Evolutionary conservation across 805 yeast species (phyloP).

Genomic region (Starmera pachycereana): DNA sequence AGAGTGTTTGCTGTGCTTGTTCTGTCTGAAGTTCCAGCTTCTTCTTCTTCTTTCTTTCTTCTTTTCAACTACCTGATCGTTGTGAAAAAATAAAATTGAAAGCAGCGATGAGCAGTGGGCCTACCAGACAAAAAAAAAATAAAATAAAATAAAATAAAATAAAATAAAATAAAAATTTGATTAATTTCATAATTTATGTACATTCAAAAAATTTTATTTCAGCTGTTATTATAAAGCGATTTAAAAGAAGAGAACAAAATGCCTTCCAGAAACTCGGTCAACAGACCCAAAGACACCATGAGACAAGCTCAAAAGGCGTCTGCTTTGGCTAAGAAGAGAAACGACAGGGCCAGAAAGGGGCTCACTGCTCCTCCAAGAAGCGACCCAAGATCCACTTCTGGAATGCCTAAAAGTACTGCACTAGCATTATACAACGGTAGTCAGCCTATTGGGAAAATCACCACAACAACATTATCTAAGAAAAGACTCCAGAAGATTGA

Average conservation of each 20-base stretch:
- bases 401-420: conserved; percentile 30
- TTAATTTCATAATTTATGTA: too few relatives aligned
- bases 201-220: too few relatives aligned
- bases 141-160: too few relatives aligned
- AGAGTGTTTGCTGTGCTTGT: too few relatives aligned
- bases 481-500: conserved; percentile 72
- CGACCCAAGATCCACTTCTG: conserved; percentile 30
- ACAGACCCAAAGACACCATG: conserved; percentile 62
- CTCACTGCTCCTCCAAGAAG: conserved; percentile 36
- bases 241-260: conserved; percentile 23
- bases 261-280: conserved; percentile 79
- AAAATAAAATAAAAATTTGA: too few relatives aligned
- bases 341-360: conserved; percentile 36
- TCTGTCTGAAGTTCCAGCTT: too few relatives aligned
- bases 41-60: too few relatives aligned
- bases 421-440: conserved; percentile 29
- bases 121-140: too few relatives aligned
- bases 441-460: conserved; percentile 18
- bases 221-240: too few relatives aligned
- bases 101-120: too few relatives aligned
- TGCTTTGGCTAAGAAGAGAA: conserved; percentile 43
- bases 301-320: conserved; percentile 39
- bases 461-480: conserved; percentile 58
- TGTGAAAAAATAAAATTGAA: too few relatives aligned
- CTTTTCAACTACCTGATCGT: too few relatives aligned